These are phyloP conservation scores for Solanum phureja DNA, from an alignment of 257 asterid species.

Conservation along the genomic window DNA sequence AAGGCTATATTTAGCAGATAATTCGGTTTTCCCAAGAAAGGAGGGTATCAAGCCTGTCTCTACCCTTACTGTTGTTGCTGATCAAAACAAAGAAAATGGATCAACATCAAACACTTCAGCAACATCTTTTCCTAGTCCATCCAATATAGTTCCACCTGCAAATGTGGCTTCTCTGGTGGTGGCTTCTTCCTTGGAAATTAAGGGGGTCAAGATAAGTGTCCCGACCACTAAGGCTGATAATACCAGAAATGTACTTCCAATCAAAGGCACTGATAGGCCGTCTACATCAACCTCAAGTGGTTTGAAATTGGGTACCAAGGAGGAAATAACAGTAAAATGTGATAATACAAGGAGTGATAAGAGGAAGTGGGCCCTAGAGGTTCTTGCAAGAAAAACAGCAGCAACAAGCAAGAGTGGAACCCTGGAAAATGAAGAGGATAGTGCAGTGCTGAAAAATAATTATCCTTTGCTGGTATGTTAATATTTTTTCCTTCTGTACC, in stretches of 20 bases:
- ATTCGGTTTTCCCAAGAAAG: slow-evolving; percentile 81
- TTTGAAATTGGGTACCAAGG: slow-evolving; percentile 26
- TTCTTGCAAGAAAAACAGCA: slow-evolving; percentile 81
- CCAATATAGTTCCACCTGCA: slow-evolving; percentile 24
- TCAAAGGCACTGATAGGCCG: slow-evolving; percentile 24
- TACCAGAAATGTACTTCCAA: slow-evolving; percentile 23
- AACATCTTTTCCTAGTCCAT: slow-evolving; percentile 10
- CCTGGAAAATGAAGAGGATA: slow-evolving; percentile 53
- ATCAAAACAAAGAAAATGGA: slow-evolving; percentile 24
- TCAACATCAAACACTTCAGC: slow-evolving; percentile 20
- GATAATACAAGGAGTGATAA: slow-evolving; percentile 51
- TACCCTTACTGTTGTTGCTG: slow-evolving; percentile 19
- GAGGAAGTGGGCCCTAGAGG: slow-evolving; percentile 92
- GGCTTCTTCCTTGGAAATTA: slow-evolving; percentile 20
- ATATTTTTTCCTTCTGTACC: slow-evolving; percentile 4
- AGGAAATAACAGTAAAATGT: slow-evolving; percentile 31
- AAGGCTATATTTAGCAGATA: slow-evolving; percentile 87
- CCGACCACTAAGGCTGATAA: slow-evolving; percentile 32
- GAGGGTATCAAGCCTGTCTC: slow-evolving; percentile 60
- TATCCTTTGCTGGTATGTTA: slow-evolving; percentile 56
- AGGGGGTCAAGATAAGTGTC: slow-evolving; percentile 25
- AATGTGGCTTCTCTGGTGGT: slow-evolving; percentile 6
- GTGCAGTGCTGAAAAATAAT: slow-evolving; percentile 49
- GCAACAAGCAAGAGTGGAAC: slow-evolving; percentile 34
- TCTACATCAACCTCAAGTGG: slow-evolving; percentile 12